phyloP scores from a whole-genome alignment of 202 grass and related monocot species.

The Digitaria exilis region DNA sequence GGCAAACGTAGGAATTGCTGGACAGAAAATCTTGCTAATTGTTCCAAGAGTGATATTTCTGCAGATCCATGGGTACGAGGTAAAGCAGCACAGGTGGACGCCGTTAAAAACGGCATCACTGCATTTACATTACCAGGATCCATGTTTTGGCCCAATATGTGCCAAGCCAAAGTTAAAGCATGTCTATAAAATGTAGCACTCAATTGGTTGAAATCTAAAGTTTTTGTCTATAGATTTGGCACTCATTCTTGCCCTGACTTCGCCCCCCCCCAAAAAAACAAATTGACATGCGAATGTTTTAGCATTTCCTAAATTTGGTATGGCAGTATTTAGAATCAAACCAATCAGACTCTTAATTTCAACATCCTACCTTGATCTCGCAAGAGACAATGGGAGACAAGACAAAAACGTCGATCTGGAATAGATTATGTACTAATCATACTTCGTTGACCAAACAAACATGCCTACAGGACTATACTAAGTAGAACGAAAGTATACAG shows the following conservation, averaged over 20 bases:
- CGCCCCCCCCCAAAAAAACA: no score
- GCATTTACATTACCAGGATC: not conserved
- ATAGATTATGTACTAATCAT: not conserved
- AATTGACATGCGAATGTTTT: no score
- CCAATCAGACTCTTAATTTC: no score
- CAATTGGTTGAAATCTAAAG: no score
- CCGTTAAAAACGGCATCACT: not conserved
- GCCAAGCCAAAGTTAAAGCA: no score
- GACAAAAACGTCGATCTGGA: slow-evolving; percentile 3
- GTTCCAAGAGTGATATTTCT: not conserved
- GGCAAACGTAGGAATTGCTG: not conserved
- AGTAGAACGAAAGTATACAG: not conserved
- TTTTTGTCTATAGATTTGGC: no score
- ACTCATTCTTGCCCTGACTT: no score
- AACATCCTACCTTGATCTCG: not conserved
- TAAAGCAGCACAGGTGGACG: not conserved
- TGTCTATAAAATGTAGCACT: no score
- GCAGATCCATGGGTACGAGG: slow-evolving; percentile 1
- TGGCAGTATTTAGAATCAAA: no score
- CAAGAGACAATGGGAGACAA: not conserved
- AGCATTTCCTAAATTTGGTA: no score
- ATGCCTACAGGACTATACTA: not conserved
- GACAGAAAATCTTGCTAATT: not conserved
- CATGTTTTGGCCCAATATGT: not conserved
- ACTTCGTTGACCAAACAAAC: not conserved